Evolutionary conservation across 1,284 basidiomycete species (phyloP).

Genomic region (Ceratobasidium sp.): DNA sequence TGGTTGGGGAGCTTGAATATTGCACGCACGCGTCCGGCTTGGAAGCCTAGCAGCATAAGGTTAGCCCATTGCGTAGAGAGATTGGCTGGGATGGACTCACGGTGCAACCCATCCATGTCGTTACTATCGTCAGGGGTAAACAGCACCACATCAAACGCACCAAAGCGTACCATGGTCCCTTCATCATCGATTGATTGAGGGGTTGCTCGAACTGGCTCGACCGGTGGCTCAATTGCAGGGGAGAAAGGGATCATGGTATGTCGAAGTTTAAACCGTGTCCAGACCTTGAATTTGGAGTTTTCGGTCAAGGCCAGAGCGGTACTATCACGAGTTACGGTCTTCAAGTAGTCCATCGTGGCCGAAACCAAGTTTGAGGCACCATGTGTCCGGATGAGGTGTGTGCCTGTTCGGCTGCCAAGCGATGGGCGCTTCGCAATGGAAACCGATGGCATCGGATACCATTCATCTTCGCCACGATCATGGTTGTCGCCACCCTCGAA

Average conservation of each 20-base stretch:
- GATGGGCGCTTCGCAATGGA: neutral
- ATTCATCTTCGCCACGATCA: neutral
- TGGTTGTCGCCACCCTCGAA: neutral
- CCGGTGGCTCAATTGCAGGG: neutral
- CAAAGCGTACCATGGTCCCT: neutral
- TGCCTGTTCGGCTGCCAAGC: neutral
- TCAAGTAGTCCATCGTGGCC: neutral
- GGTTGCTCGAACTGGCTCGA: neutral
- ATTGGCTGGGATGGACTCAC: neutral
- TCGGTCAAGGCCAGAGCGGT: neutral
- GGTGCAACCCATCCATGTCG: neutral
- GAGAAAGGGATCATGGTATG: neutral
- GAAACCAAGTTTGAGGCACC: neutral
- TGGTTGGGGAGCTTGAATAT: slow-evolving; percentile 2
- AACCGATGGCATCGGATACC: neutral
- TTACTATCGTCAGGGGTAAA: neutral
- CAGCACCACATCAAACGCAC: neutral
- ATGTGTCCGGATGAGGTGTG: neutral
- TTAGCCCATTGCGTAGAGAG: neutral
- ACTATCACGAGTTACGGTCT: neutral
- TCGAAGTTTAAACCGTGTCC: neutral
- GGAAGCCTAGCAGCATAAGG: neutral
- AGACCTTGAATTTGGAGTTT: neutral
- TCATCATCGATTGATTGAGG: neutral
- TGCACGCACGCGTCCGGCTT: slow-evolving; percentile 9